Evolutionary conservation across 2,329 filamentous ascomycete species (phyloP).

Genomic region (Aspergillus neotritici): DNA sequence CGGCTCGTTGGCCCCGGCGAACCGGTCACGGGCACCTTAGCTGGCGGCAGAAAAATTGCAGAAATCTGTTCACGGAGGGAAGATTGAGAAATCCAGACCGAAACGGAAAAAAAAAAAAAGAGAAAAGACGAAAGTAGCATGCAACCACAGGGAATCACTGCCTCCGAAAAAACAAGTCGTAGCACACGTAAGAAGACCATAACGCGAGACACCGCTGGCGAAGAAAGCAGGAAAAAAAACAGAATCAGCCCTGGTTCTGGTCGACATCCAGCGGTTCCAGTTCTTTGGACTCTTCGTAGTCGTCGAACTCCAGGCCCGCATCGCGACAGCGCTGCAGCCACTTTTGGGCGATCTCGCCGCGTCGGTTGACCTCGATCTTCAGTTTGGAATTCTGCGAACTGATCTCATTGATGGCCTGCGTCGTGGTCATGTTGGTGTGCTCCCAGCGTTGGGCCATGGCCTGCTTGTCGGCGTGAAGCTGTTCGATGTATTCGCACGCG

Average conservation of each 20-base stretch:
- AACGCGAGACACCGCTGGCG: constrained; percentile 1
- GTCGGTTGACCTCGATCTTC: constrained; percentile 81
- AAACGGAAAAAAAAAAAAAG: constrained; percentile 12
- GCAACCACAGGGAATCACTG: constrained; percentile 14
- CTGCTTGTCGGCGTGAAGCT: constrained; percentile 55
- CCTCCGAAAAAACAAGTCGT: constrained; percentile 22
- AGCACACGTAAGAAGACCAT: constrained; percentile 20
- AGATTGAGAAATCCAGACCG: constrained; percentile 12
- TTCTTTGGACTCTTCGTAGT: constrained; percentile 42
- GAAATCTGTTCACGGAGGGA: no score
- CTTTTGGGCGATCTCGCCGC: constrained; percentile 62
- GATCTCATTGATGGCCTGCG: constrained; percentile 65
- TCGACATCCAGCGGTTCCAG: constrained; percentile 35
- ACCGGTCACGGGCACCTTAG: no score
- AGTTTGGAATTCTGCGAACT: constrained; percentile 92
- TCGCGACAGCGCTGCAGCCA: constrained; percentile 45
- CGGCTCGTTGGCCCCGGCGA: no score
- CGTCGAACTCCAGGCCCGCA: constrained; percentile 45
- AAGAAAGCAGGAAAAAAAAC: neutral
- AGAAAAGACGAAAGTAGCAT: constrained; percentile 2
- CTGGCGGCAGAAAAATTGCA: no score
- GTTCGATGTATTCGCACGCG: constrained; percentile 87
- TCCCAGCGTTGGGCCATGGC: constrained; percentile 39
- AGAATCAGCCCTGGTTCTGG: constrained; percentile 20
- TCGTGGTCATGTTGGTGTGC: constrained; percentile 41